phyloP scores from a whole-genome alignment of 2,329 filamentous ascomycete species.

The Phaeomoniella chlamydospora region DNA sequence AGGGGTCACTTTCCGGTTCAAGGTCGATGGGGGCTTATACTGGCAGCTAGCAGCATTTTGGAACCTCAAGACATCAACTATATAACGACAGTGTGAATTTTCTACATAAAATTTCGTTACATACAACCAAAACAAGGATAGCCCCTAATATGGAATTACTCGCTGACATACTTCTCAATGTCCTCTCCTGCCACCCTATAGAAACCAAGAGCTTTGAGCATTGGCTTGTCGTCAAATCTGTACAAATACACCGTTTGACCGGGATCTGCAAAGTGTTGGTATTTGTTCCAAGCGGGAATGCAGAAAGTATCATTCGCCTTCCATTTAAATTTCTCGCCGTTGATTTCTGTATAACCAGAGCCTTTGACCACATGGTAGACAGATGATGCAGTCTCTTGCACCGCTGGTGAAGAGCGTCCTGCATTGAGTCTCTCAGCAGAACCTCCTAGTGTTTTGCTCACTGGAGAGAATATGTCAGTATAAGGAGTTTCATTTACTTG shows the following conservation, averaged over 20 bases:
- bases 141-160: no score
- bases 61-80: no score
- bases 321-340: slow-evolving; percentile 22
- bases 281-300: slow-evolving; percentile 36
- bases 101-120: no score
- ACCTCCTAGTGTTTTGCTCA: slow-evolving; percentile 29
- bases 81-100: no score
- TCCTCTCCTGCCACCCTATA: no score
- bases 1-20: no score
- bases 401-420: slow-evolving; percentile 18
- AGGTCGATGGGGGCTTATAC: no score
- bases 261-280: slow-evolving; percentile 29
- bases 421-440: slow-evolving; percentile 29
- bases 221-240: slow-evolving; percentile 39
- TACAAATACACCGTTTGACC: slow-evolving; percentile 26
- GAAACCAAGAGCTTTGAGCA: slow-evolving; percentile 37
- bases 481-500: no score
- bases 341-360: slow-evolving; percentile 15
- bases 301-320: slow-evolving; percentile 38
- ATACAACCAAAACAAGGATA: no score
- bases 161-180: no score
- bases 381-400: slow-evolving; percentile 36
- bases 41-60: no score
- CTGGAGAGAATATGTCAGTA: no score
- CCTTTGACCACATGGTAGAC: slow-evolving; percentile 40